Conservation (phyloP, 371 early-diverging fungal species). For the Spiromyces aspiralis region DNA sequence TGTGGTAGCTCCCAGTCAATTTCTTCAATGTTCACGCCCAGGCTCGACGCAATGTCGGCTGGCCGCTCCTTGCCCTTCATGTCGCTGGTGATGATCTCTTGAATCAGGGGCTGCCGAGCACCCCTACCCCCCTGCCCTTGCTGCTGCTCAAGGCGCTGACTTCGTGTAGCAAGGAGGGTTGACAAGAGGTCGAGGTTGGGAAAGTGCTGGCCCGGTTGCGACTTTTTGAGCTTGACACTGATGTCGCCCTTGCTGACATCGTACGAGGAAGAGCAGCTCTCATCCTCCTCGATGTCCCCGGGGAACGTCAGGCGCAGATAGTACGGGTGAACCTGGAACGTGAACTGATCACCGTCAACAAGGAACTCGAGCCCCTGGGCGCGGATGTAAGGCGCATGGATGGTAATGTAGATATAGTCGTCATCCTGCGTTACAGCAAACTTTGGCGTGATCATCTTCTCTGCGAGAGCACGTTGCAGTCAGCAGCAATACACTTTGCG, state of each 20-base stretch:
- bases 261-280: constrained; percentile 57
- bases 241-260: constrained; percentile 67
- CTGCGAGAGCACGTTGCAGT: neutral
- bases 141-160: too few relatives aligned
- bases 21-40: constrained; percentile 32
- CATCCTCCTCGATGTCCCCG: constrained; percentile 68
- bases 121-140: neutral
- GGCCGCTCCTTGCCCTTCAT: constrained; percentile 16
- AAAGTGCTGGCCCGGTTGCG: constrained; percentile 59
- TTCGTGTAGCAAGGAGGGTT: constrained; percentile 42
- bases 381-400: constrained; percentile 72
- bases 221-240: constrained; percentile 57
- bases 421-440: constrained; percentile 70
- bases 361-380: constrained; percentile 27
- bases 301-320: constrained; percentile 60
- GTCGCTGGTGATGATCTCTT: neutral
- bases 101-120: neutral
- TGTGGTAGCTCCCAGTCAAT: constrained; percentile 84
- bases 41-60: too few relatives aligned
- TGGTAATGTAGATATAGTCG: constrained; percentile 45
- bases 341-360: constrained; percentile 15
- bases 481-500: neutral
- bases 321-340: constrained; percentile 23
- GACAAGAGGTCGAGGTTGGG: constrained; percentile 74
- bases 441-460: constrained; percentile 75